Evolutionary conservation across 2,329 filamentous ascomycete species (phyloP).

Genomic region (Colletotrichum salicis): DNA sequence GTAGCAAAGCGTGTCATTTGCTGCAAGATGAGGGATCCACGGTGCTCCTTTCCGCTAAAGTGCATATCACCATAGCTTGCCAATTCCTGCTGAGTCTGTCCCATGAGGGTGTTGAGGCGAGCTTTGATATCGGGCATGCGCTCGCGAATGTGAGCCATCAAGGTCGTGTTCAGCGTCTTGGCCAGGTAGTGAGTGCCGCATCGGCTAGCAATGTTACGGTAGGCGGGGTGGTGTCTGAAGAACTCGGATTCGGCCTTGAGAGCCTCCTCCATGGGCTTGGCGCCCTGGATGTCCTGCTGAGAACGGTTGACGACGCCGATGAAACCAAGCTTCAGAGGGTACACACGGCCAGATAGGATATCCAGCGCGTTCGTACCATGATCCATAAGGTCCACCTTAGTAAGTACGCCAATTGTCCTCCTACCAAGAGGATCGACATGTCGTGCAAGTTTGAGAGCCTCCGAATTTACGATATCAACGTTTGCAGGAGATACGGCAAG

Average conservation of each 20-base stretch:
- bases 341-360: constrained; percentile 96
- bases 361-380: constrained; percentile 98
- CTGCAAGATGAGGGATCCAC: constrained; percentile 93
- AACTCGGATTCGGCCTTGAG: constrained; percentile 92
- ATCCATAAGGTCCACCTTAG: constrained; percentile 98
- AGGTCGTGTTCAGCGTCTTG: constrained; percentile 91
- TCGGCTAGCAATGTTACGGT: constrained; percentile 92
- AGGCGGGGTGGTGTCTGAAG: constrained; percentile 96
- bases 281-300: constrained; percentile 96
- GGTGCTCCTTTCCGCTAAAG: constrained; percentile 96
- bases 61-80: constrained; percentile 98
- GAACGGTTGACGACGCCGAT: constrained; percentile 98
- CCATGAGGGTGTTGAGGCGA: constrained; percentile 96
- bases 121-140: constrained; percentile 98
- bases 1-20: constrained; percentile 98
- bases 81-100: constrained; percentile 98
- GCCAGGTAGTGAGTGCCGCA: constrained; percentile 95
- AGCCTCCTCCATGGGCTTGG: constrained; percentile 93
- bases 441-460: constrained; percentile 93
- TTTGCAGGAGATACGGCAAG: constrained; percentile 97
- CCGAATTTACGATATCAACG: constrained; percentile 97
- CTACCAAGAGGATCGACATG: constrained; percentile 96
- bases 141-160: constrained; percentile 97
- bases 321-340: constrained; percentile 95
- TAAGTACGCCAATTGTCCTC: constrained; percentile 95